Base-by-base conservation (phyloP, 2,329 filamentous ascomycete species). In the Tolypocladium sp. region DNA sequence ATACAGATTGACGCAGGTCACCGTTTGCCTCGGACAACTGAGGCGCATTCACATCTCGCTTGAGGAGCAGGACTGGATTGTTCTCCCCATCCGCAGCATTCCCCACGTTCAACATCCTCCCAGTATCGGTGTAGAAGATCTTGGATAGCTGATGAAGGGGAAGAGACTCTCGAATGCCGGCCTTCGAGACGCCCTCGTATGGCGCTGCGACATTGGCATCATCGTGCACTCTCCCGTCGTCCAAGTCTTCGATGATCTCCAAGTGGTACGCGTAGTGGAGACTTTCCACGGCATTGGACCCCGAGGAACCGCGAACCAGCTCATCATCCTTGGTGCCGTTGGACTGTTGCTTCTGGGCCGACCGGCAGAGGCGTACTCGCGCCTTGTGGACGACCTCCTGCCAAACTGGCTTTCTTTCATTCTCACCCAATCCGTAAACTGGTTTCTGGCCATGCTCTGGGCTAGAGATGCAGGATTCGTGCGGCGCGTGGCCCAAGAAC, bases 381-480 rank as follows among this genome's bases (percentile, higher is more conserved):
- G 92, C 90, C 72, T 97, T 99, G 76, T 97, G 92, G 61, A 97
- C 87, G 46, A 96, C 92, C 71, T 99, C 93, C 70, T 97, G 94
- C 94, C 94, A 97, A 0, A 92, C 89, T 0, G 91, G 79, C 63
- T 79, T 82, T 78, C 75, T 86, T 73, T 75, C 89, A 10, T 64
- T 60, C 51, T 68, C 64, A 3, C 66, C 67, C 4, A 73, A 38
- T 0, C 71, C 71, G 51, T 72, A 73, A 4, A 60, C 52, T 20
- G 56, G 52, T 9, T n/a, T 25, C 8, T 56, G 35, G 8, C 25
- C 30, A 12, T 55, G 42, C 9, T 33, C 30, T 2, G 40, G 15
- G 33, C 20, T 10, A 2, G 15, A 41, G 65, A 17, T n/a, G n/a
- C 4, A 12, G 3, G 30, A 17, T 25, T 52, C 17, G 35, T 52